Percentiles rank a stretch among this genome's conserved stretches.
These are phyloP conservation scores for Vigna unguiculata DNA, from an alignment of 306 rosid genomes.

Conservation along the genomic window DNA sequence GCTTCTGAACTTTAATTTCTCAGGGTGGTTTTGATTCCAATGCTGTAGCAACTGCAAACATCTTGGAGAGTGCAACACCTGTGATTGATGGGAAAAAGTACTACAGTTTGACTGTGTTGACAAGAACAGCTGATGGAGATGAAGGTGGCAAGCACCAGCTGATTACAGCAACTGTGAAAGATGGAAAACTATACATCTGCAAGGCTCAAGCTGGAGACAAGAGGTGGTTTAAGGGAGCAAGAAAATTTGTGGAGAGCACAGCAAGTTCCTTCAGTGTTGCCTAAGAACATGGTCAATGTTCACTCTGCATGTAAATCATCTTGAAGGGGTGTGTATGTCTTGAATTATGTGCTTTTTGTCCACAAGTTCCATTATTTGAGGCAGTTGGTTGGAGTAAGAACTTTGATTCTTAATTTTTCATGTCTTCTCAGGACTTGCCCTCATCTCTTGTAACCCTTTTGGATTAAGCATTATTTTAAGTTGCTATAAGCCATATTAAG, in stretches of 20 bases:
- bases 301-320: slow-evolving; percentile 62
- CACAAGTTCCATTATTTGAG: slow-evolving; percentile 46
- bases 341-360: slow-evolving; percentile 43
- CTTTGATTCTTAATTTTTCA: slow-evolving; percentile 43
- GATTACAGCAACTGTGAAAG: slow-evolving; percentile 79
- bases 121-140: slow-evolving; percentile 97
- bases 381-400: slow-evolving; percentile 57
- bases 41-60: slow-evolving; percentile 87
- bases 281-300: slow-evolving; percentile 41
- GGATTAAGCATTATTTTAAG: slow-evolving; percentile 28
- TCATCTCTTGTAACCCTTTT: not conserved
- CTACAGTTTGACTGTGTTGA: slow-evolving; percentile 76
- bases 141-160: slow-evolving; percentile 98
- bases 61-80: slow-evolving; percentile 60
- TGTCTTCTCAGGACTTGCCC: slow-evolving; percentile 28
- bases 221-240: slow-evolving; percentile 99
- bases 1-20: slow-evolving; percentile 37
- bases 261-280: slow-evolving; percentile 93
- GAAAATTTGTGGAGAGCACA: slow-evolving; percentile 78
- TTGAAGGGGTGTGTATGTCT: slow-evolving; percentile 47
- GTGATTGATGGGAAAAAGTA: slow-evolving; percentile 63
- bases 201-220: slow-evolving; percentile 99
- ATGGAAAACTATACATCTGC: slow-evolving; percentile 88
- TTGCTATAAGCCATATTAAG: slow-evolving; percentile 17
- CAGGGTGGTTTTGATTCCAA: slow-evolving; percentile 91